A percentile compares a stretch with the other conserved stretches of the same genome.
phyloP scores from a whole-genome alignment of 495 filamentous ascomycete genomes.

The Penicillium maclennaniae region DNA sequence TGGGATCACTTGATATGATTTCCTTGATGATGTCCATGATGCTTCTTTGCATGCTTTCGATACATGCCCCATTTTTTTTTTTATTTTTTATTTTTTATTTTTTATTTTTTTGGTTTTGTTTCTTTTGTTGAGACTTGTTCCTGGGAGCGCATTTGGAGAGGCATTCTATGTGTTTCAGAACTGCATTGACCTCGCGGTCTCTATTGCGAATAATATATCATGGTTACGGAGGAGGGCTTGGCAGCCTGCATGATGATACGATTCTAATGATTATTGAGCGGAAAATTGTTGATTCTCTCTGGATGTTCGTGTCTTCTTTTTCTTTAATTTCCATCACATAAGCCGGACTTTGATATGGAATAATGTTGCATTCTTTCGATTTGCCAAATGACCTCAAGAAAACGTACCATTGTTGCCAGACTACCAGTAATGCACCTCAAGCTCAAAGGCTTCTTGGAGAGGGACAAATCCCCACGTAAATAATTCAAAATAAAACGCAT shows the following conservation, averaged over 20 bases:
- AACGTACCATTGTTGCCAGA: too few species aligned
- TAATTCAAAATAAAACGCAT: too few species aligned
- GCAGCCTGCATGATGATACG: conserved; percentile 4
- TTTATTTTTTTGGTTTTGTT: too few species aligned
- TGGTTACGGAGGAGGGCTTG: neutral
- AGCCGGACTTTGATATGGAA: conserved; percentile 8
- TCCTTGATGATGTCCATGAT: neutral
- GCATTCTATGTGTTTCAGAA: conserved; percentile 11
- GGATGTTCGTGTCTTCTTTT: neutral
- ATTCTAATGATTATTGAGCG: conserved; percentile 4
- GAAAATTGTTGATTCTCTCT: neutral
- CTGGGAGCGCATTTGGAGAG: neutral
- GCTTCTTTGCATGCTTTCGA: conserved; percentile 2
- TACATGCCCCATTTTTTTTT: conserved; percentile 14
- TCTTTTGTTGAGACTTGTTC: neutral
- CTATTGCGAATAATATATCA: conserved; percentile 3
- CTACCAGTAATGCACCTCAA: too few species aligned
- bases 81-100: too few species aligned
- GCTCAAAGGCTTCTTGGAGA: too few species aligned
- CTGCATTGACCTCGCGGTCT: conserved; percentile 24
- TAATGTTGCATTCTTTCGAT: neutral
- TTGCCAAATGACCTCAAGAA: too few species aligned
- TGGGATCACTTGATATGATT: neutral
- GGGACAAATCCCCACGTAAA: too few species aligned
- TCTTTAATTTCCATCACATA: conserved; percentile 3